A percentile compares a stretch with the other conserved stretches of the same genome.
Evolutionary conservation across 345 rosid species (phyloP).

Genomic region (Hypericum perforatum): DNA sequence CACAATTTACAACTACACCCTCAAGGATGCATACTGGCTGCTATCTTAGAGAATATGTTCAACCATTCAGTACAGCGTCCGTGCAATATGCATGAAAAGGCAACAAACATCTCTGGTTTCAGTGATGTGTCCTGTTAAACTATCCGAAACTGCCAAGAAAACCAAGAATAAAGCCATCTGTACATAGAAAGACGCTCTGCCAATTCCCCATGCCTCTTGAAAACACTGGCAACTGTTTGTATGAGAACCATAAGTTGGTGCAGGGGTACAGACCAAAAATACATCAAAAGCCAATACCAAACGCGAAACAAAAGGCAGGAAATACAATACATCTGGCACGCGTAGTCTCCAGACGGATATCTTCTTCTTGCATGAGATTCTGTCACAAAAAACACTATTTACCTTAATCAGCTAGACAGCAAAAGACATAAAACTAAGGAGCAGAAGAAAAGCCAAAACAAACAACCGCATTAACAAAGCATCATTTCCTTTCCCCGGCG

Average conservation of each 20-base stretch:
- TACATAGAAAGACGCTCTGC: constrained; percentile 78
- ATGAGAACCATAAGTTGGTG: constrained; percentile 12
- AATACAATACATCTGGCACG: constrained; percentile 56
- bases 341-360: constrained; percentile 53
- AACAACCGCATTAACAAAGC: too few relatives aligned
- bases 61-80: too few relatives aligned
- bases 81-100: too few relatives aligned
- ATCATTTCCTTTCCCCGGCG: too few relatives aligned
- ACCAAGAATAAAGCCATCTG: constrained; percentile 1
- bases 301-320: constrained; percentile 2
- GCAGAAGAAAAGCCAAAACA: too few relatives aligned
- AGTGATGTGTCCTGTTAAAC: too few relatives aligned
- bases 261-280: constrained; percentile 3
- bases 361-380: constrained; percentile 59
- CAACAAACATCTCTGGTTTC: too few relatives aligned
- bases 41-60: too few relatives aligned
- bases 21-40: not conserved
- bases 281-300: not conserved
- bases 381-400: constrained; percentile 14
- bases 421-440: too few relatives aligned
- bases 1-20: not conserved
- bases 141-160: too few relatives aligned
- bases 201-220: constrained; percentile 74
- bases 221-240: constrained; percentile 61
- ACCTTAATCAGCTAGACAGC: not conserved